Conservation (phyloP, 1,139 yeast species). For the Pneumocystis oryctolagi region DNA sequence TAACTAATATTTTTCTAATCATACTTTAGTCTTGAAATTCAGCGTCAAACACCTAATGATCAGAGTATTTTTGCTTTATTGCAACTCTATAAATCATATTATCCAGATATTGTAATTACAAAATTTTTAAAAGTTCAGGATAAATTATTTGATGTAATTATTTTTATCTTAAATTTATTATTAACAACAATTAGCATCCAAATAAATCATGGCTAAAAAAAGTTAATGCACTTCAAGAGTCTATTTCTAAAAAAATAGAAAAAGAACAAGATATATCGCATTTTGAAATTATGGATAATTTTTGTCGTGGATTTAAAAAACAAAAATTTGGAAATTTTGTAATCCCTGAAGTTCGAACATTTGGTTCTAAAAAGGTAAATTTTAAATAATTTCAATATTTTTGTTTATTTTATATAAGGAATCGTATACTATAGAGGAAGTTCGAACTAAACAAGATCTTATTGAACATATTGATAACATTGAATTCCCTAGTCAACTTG, state of each 20-base stretch:
- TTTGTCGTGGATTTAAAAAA: neutral
- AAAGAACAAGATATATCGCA: neutral
- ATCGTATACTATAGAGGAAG: neutral
- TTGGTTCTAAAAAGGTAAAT: neutral
- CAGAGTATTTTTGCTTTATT: constrained; percentile 22
- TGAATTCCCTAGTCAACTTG: constrained; percentile 1
- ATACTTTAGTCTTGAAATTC: constrained; percentile 18
- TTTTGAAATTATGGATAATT: neutral
- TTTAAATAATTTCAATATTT: neutral
- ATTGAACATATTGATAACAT: constrained; percentile 1
- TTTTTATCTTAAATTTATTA: constrained; percentile 11
- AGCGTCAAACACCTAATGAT: constrained; percentile 21
- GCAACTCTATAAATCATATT: constrained; percentile 19
- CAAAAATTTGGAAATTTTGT: neutral
- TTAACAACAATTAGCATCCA: constrained; percentile 19
- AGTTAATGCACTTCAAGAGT: constrained; percentile 3
- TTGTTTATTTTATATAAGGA: neutral
- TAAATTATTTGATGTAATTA: constrained; percentile 1
- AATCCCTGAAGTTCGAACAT: neutral
- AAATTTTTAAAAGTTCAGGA: constrained; percentile 13
- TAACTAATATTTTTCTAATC: neutral
- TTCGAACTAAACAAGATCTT: constrained; percentile 1
- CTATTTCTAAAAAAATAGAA: neutral
- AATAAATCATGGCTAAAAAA: constrained; percentile 12
- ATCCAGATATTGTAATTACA: constrained; percentile 18